Evolutionary conservation across 129 eudicot genomes (phyloP), one percentile per base, ranked within the genome.

Genomic region (Chrysanthemum lavandulifolium): DNA sequence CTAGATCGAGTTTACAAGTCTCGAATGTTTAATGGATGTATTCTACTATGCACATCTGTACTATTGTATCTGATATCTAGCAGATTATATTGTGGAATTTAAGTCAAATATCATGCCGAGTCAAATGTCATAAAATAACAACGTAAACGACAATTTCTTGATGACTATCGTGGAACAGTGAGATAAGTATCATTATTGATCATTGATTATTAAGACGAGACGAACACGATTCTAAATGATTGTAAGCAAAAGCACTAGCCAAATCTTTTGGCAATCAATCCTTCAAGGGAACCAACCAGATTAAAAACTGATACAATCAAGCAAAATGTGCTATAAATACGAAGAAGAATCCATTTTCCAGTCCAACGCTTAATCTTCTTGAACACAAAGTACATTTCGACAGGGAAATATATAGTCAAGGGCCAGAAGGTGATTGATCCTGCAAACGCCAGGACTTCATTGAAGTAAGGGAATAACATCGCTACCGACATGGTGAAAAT

Each of bases 361-460:
- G 89, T 45, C 83, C 83, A 87, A 51, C 87, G 71, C 55, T 27
- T 73, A 58, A 82, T 54, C 73, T 82, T 80, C 51, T 70, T 82
- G 72, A 82, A 86, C 45, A 58, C 72, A 50, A 72, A 33, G 81
- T 80, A 80, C 89, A 84, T 84, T 65, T 87, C 76, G 13, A 84
- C 83, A 0, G 86, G 93, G 70, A 87, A 84, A 68, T 84, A 81
- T 48, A 82, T 82, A 25, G 84, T 80, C 74, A 84, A 56, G 5
- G 92, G 87, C 89, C 87, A 87, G 51, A 84, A 87, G 27, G 68
- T 87, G 47, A 87, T 25, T 0, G 92, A 81, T 57, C 93, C 93
- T 4, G 88, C 72, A 31, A 84, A 79, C 2, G 87, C 92, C 60
- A 87, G 71, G 9, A 82, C 82, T 40, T 82, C 83, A 27, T 87